Conservation (phyloP, 73 alveolate genomes). For the Paraurostyla sp. region DNA sequence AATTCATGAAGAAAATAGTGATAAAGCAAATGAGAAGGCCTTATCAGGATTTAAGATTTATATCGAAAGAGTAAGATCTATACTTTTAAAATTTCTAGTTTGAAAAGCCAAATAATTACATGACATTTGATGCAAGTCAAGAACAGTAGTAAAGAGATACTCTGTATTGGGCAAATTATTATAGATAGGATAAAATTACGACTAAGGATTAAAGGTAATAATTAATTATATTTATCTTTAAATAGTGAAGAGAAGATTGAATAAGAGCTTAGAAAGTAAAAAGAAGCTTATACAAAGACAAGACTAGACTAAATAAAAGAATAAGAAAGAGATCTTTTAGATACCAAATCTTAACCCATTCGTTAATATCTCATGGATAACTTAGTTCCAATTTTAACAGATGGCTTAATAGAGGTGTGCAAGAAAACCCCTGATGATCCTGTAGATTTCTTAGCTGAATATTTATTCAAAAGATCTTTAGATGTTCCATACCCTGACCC, state of each 20-base stretch:
- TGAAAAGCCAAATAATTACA: slow-evolving; percentile 72
- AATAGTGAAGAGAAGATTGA: slow-evolving; percentile 83
- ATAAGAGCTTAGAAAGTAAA: slow-evolving; percentile 84
- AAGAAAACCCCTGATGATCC: slow-evolving; percentile 95
- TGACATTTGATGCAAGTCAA: slow-evolving; percentile 64
- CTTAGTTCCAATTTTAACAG: slow-evolving; percentile 93
- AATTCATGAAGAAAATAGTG: slow-evolving; percentile 73
- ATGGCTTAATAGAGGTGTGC: slow-evolving; percentile 94
- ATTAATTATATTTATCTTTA: not conserved
- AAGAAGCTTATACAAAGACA: slow-evolving; percentile 75
- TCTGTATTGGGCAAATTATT: slow-evolving; percentile 14
- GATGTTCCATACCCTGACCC: slow-evolving; percentile 79
- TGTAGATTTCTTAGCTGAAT: slow-evolving; percentile 90
- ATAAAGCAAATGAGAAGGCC: slow-evolving; percentile 56
- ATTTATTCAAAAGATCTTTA: slow-evolving; percentile 71
- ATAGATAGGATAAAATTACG: slow-evolving; percentile 4
- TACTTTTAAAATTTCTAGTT: slow-evolving; percentile 1
- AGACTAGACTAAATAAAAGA: slow-evolving; percentile 87
- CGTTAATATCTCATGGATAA: slow-evolving; percentile 94
- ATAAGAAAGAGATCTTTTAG: slow-evolving; percentile 86
- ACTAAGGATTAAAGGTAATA: slow-evolving; percentile 48
- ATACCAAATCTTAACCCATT: slow-evolving; percentile 89
- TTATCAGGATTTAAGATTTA: slow-evolving; percentile 68
- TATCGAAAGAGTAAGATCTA: slow-evolving; percentile 60
- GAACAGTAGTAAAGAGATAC: slow-evolving; percentile 29